These are phyloP conservation scores for Endothia cerciana DNA, from an alignment of 2,329 filamentous ascomycete species.

Conservation along the genomic window DNA sequence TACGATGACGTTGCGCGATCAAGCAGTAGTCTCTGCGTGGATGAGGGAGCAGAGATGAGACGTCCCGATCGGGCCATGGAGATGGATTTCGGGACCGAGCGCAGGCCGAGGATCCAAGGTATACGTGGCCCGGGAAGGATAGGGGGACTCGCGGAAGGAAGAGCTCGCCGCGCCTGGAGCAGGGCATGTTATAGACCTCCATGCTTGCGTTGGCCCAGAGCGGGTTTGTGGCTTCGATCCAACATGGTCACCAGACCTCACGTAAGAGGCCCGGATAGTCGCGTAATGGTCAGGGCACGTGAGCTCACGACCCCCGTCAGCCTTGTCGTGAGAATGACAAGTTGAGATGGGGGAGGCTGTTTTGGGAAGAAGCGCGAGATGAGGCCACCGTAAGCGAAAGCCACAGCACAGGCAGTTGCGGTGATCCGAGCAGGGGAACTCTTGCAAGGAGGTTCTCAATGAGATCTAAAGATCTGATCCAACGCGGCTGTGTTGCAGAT, in stretches of 20 bases:
- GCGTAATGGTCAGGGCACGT: neutral
- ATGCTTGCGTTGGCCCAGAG: neutral
- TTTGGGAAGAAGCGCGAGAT: neutral
- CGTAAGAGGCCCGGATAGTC: neutral
- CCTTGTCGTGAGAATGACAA: neutral
- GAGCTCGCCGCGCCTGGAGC: neutral
- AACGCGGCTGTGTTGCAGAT: constrained; percentile 3
- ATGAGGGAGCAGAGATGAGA: neutral
- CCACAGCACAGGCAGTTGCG: neutral
- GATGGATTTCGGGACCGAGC: neutral
- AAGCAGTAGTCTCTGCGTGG: neutral
- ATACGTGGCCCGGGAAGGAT: neutral
- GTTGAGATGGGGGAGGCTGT: neutral
- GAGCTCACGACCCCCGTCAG: neutral
- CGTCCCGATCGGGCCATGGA: neutral
- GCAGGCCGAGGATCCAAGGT: neutral
- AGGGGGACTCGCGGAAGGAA: neutral
- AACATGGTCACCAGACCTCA: neutral
- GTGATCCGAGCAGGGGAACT: neutral
- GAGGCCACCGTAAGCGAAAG: constrained; percentile 2
- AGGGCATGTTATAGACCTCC: neutral
- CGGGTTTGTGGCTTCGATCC: neutral
- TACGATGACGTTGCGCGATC: neutral
- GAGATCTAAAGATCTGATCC: constrained; percentile 10
- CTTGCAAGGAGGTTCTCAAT: neutral